A percentile compares a stretch with the other conserved stretches of the same genome.
phyloP scores from a whole-genome alignment of 805 yeast genomes.

The Hanseniaspora occidentalis region DNA sequence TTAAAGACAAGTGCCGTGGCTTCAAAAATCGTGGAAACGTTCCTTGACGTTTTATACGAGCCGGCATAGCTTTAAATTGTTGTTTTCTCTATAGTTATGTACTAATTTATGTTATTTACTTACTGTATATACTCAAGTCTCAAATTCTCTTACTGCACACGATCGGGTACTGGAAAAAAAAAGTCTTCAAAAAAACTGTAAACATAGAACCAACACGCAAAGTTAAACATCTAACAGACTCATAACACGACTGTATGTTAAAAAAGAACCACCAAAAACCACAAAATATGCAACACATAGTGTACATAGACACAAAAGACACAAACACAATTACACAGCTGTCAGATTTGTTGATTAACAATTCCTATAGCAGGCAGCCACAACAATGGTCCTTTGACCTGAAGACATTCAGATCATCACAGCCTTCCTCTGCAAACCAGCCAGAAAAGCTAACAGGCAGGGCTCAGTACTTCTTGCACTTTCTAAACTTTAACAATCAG shows the following conservation, averaged over 20 bases:
- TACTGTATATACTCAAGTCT: no score
- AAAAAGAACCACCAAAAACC: background rate
- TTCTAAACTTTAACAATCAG: background rate
- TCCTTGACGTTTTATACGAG: conserved; percentile 72
- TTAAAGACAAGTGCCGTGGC: conserved; percentile 75
- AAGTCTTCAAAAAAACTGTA: no score
- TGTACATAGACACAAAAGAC: background rate
- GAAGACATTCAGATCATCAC: background rate
- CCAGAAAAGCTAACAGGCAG: background rate
- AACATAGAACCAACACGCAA: no score
- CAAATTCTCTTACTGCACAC: no score
- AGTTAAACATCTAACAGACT: no score
- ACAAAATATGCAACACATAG: background rate
- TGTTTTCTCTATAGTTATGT: no score
- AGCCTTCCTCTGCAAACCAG: background rate
- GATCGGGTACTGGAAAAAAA: no score
- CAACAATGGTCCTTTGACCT: background rate
- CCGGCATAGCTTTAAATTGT: no score
- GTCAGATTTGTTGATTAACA: background rate
- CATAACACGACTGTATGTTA: background rate
- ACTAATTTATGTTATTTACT: no score
- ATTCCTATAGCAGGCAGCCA: background rate
- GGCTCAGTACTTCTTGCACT: background rate
- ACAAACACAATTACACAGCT: background rate
- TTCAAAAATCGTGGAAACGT: conserved; percentile 63